These are phyloP conservation scores for Cytidiella melzeri DNA, from an alignment of 768 basidiomycete species.

Conservation along the genomic window DNA sequence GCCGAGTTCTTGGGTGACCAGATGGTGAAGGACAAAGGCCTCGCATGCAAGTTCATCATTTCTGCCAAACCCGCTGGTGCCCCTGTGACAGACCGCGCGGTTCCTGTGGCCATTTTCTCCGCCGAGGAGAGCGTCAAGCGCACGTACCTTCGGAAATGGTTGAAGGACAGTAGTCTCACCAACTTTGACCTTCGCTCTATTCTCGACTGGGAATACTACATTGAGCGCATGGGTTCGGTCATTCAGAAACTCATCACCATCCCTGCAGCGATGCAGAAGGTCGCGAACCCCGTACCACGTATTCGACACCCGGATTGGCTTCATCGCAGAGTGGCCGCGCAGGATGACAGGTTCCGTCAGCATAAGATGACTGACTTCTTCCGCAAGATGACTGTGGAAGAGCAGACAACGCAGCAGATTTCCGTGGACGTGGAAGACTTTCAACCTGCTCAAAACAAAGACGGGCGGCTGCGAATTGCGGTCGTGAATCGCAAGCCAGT, in stretches of 20 bases:
- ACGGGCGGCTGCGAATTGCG: conserved; percentile 38
- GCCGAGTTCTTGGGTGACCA: conserved; percentile 96
- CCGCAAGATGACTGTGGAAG: conserved; percentile 29
- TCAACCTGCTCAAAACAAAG: conserved; percentile 11
- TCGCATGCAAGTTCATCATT: conserved; percentile 98
- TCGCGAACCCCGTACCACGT: conserved; percentile 92
- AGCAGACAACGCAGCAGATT: conserved; percentile 36
- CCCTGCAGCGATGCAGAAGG: conserved; percentile 97
- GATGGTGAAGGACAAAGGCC: conserved; percentile 99
- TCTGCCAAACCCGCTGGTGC: conserved; percentile 89
- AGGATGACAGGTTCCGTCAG: conserved; percentile 96
- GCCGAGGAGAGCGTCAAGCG: conserved; percentile 90
- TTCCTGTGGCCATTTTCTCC: conserved; percentile 96
- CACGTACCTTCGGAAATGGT: conserved; percentile 90
- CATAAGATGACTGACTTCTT: conserved; percentile 98
- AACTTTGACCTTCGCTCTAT: conserved; percentile 92
- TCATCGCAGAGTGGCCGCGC: conserved; percentile 80
- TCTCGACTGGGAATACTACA: conserved; percentile 98
- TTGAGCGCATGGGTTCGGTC: conserved; percentile 94
- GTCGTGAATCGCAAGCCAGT: conserved; percentile 45
- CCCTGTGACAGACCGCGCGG: conserved; percentile 93
- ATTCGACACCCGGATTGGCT: conserved; percentile 98
- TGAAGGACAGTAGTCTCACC: conserved; percentile 84
- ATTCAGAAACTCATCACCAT: conserved; percentile 99
- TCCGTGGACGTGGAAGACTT: conserved; percentile 36